Percentiles rank a stretch among this genome's conserved stretches.
phyloP scores from a whole-genome alignment of 2,329 filamentous ascomycete genomes.

The Phialocephala sp. region DNA sequence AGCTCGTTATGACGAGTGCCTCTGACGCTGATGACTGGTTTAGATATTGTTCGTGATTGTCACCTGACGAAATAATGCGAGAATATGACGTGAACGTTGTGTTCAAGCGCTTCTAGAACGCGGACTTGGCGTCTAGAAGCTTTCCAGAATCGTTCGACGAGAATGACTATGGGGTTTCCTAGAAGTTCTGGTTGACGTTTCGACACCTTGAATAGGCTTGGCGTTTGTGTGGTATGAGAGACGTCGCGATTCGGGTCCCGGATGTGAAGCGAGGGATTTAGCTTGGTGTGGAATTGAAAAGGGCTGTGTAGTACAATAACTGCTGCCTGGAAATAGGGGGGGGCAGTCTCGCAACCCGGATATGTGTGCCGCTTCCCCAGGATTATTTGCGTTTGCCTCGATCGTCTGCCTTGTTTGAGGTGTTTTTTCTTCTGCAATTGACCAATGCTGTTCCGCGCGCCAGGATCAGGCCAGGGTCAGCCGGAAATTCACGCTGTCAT shows the following conservation, averaged over 20 bases:
- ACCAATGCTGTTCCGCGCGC: background rate
- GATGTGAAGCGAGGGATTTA: background rate
- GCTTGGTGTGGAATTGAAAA: background rate
- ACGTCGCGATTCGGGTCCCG: background rate
- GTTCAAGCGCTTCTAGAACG: slow-evolving; percentile 2
- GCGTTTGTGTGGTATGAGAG: background rate
- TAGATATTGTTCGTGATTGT: background rate
- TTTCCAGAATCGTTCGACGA: background rate
- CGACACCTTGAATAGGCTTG: background rate
- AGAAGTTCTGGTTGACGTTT: background rate
- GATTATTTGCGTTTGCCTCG: background rate
- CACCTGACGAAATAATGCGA: background rate
- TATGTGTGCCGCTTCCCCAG: background rate
- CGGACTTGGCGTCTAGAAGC: background rate
- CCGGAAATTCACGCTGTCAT: background rate
- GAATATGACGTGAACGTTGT: background rate
- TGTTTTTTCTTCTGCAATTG: background rate
- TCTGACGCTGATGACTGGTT: background rate
- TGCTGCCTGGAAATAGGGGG: background rate
- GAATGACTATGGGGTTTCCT: background rate
- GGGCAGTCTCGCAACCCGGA: background rate
- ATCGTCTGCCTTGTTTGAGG: background rate
- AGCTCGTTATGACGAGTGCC: background rate
- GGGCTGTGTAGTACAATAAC: background rate
- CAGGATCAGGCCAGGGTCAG: background rate